Conservation (phyloP, 495 filamentous ascomycete species). For the Neurospora sp. region DNA sequence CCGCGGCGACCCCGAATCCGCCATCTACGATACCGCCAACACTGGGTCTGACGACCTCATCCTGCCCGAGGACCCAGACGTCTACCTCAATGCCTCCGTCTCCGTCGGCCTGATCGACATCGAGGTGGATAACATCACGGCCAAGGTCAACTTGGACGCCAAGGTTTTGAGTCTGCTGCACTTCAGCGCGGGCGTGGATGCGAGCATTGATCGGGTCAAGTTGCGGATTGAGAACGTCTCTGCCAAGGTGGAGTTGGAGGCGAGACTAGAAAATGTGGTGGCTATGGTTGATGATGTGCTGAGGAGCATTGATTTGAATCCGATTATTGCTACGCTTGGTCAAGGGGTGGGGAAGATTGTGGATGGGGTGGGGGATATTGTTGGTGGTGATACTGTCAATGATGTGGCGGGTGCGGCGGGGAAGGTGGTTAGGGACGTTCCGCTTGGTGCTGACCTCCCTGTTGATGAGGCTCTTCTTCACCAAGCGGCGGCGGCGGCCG, state of each 20-base stretch:
- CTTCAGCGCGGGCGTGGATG: conserved; percentile 48
- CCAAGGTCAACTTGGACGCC: conserved; percentile 49
- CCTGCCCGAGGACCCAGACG: conserved; percentile 36
- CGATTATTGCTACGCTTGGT: conserved; percentile 43
- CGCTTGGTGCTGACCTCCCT: too few relatives aligned
- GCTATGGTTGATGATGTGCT: conserved; percentile 44
- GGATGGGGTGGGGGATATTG: conserved; percentile 29
- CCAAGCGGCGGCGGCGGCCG: too few relatives aligned
- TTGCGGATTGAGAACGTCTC: conserved; percentile 45
- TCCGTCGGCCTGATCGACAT: conserved; percentile 43
- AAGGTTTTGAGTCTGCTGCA: conserved; percentile 44
- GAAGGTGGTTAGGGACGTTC: too few relatives aligned
- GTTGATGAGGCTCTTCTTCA: too few relatives aligned
- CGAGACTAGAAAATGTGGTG: conserved; percentile 45
- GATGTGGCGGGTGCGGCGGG: too few relatives aligned
- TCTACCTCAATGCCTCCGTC: conserved; percentile 46
- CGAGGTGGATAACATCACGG: conserved; percentile 45
- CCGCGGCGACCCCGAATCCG: conserved; percentile 37
- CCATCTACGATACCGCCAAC: conserved; percentile 40
- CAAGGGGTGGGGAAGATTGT: conserved; percentile 37
- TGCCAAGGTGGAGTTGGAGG: conserved; percentile 48
- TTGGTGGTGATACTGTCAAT: neutral
- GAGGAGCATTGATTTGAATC: conserved; percentile 46
- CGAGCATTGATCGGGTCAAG: conserved; percentile 40
- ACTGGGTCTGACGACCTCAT: conserved; percentile 31